Evolutionary conservation across 2,329 filamentous ascomycete species (phyloP).

Genomic region (Chaetomiaceae sp.): DNA sequence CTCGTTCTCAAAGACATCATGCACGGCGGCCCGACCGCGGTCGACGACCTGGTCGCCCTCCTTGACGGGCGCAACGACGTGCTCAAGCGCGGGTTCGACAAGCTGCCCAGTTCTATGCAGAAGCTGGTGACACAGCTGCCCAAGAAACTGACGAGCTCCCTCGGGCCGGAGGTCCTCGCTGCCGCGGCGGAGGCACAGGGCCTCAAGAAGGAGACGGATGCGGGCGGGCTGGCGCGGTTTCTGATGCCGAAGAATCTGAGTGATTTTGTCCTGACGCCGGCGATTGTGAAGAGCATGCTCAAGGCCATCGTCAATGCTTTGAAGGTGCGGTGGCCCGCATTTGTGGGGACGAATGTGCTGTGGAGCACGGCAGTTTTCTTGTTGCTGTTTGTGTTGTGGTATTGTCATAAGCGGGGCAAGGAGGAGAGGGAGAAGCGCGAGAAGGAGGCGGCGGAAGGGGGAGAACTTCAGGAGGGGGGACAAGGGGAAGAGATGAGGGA

Average conservation of each 20-base stretch:
- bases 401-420: slow-evolving; percentile 90
- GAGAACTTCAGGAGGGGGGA: background rate
- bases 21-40: slow-evolving; percentile 89
- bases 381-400: slow-evolving; percentile 92
- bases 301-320: slow-evolving; percentile 88
- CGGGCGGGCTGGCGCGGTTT: slow-evolving; percentile 55
- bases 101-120: slow-evolving; percentile 74
- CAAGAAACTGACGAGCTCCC: slow-evolving; percentile 67
- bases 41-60: slow-evolving; percentile 71
- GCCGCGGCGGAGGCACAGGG: slow-evolving; percentile 72
- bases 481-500: background rate
- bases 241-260: slow-evolving; percentile 68
- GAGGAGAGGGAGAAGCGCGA: slow-evolving; percentile 68
- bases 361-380: slow-evolving; percentile 87
- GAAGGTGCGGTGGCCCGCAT: slow-evolving; percentile 81
- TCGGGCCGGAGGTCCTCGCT: slow-evolving; percentile 79
- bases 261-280: slow-evolving; percentile 78
- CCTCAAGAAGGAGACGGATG: slow-evolving; percentile 45
- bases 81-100: slow-evolving; percentile 57
- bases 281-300: slow-evolving; percentile 74
- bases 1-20: slow-evolving; percentile 87
- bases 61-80: slow-evolving; percentile 58
- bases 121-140: slow-evolving; percentile 83
- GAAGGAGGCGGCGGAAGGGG: slow-evolving; percentile 26
- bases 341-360: slow-evolving; percentile 85